phyloP scores from a whole-genome alignment of 495 filamentous ascomycete genomes.

The Hyphodiscus hymeniophilus region DNA sequence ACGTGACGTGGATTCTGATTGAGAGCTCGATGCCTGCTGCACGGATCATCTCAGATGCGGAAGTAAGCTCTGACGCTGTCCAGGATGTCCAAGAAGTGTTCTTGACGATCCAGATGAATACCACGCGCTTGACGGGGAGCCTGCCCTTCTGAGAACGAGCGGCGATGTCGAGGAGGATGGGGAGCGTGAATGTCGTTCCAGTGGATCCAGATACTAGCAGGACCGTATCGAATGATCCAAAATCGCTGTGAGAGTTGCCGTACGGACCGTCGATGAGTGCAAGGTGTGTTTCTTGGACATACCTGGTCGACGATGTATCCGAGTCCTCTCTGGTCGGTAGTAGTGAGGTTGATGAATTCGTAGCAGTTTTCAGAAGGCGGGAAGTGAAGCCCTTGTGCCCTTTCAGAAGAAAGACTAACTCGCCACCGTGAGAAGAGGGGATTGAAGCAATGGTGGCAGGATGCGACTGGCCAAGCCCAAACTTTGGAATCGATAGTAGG shows the following conservation, averaged over 20 bases:
- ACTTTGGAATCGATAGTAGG: constrained; percentile 62
- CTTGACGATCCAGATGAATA: constrained; percentile 17
- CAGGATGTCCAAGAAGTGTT: constrained; percentile 18
- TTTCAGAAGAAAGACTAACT: constrained; percentile 63
- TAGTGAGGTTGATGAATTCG: constrained; percentile 9
- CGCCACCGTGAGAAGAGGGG: constrained; percentile 39
- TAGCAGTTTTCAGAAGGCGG: constrained; percentile 33
- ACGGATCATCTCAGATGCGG: background rate
- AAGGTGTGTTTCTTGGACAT: constrained; percentile 5
- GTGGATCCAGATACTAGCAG: constrained; percentile 19
- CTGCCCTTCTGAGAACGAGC: constrained; percentile 4
- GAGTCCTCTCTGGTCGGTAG: constrained; percentile 4
- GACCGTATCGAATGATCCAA: constrained; percentile 16
- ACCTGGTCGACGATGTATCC: constrained; percentile 35
- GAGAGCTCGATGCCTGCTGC: constrained; percentile 15
- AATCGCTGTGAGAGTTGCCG: constrained; percentile 17
- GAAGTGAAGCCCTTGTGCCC: constrained; percentile 65
- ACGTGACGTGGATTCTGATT: constrained; percentile 16
- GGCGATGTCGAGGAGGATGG: constrained; percentile 16
- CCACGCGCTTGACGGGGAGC: constrained; percentile 14
- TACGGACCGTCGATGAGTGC: constrained; percentile 20
- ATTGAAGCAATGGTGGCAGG: constrained; percentile 68
- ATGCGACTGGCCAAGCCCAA: constrained; percentile 66
- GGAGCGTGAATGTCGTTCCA: constrained; percentile 17
- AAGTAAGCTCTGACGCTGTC: constrained; percentile 11